Percentiles rank a stretch among this genome's conserved stretches.
phyloP scores from a whole-genome alignment of 192 early-diverging fungal genomes.

The Cetraspora pellucida region DNA sequence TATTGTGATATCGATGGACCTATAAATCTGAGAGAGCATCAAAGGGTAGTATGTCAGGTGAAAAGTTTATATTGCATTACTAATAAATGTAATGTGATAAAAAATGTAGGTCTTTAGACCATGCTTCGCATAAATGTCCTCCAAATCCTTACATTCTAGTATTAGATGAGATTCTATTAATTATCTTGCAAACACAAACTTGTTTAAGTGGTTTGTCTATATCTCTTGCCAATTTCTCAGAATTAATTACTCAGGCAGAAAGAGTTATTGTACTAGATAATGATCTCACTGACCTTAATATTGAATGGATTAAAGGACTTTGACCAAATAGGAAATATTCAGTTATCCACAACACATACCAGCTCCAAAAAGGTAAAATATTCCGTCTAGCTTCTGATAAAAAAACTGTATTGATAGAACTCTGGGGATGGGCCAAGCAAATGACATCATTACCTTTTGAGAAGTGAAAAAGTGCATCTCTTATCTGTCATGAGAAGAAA shows the following conservation, averaged over 20 bases:
- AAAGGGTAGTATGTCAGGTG: slow-evolving; percentile 15
- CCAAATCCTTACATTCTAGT: slow-evolving; percentile 17
- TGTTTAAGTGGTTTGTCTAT: slow-evolving; percentile 15
- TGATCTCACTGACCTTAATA: no score
- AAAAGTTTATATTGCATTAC: slow-evolving; percentile 17
- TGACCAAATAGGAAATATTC: no score
- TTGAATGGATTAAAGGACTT: no score
- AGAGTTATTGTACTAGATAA: background rate
- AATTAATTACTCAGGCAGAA: slow-evolving; percentile 13
- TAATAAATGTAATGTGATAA: slow-evolving; percentile 24
- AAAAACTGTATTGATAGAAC: background rate
- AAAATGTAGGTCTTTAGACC: background rate
- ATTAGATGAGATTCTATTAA: slow-evolving; percentile 9
- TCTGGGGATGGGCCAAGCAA: background rate
- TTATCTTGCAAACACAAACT: slow-evolving; percentile 15
- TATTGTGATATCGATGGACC: slow-evolving; percentile 14
- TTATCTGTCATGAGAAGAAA: background rate
- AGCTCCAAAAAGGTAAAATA: slow-evolving; percentile 17
- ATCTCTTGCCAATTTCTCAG: slow-evolving; percentile 16
- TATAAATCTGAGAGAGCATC: slow-evolving; percentile 15
- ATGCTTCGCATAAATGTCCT: slow-evolving; percentile 8
- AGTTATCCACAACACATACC: background rate
- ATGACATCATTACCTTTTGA: background rate
- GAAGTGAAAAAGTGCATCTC: background rate
- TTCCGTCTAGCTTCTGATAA: background rate